These are phyloP conservation scores for Gentiana straminea DNA, from an alignment of 257 asterid species.

Conservation along the genomic window DNA sequence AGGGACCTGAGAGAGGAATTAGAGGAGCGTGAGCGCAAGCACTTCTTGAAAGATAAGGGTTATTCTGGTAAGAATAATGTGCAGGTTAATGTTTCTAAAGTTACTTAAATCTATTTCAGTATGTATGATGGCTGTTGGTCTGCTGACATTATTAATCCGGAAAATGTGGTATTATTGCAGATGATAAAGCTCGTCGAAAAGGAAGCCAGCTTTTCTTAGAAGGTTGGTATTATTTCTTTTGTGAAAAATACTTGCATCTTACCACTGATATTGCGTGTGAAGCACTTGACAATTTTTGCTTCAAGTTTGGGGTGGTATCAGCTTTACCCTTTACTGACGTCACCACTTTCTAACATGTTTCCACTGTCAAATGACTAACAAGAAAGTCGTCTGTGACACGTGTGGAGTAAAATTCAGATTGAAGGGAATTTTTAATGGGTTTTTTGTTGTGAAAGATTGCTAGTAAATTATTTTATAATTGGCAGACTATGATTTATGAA, in stretches of 20 bases:
- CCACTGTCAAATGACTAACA: too few relatives aligned
- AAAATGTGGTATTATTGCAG: constrained; percentile 29
- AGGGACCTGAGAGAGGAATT: constrained; percentile 73
- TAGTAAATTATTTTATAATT: too few relatives aligned
- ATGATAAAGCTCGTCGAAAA: constrained; percentile 83
- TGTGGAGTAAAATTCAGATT: too few relatives aligned
- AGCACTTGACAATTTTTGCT: background rate
- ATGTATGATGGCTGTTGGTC: background rate
- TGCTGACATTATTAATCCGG: background rate
- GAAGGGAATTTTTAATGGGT: too few relatives aligned
- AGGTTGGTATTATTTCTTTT: constrained; percentile 35
- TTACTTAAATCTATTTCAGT: too few relatives aligned
- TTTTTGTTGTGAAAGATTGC: too few relatives aligned
- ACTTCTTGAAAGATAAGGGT: constrained; percentile 53
- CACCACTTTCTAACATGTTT: too few relatives aligned
- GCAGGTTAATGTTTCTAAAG: background rate
- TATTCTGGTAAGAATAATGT: constrained; percentile 5
- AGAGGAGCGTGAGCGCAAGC: constrained; percentile 76
- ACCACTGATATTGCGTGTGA: background rate
- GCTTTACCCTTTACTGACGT: too few relatives aligned
- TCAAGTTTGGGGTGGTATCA: too few relatives aligned
- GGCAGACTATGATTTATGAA: too few relatives aligned
- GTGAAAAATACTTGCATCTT: background rate
- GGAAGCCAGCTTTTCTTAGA: constrained; percentile 75
- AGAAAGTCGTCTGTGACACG: too few relatives aligned